Evolutionary conservation across 2,329 filamentous ascomycete genomes (phyloP).

Genomic region (Ascochyta clinopodiicola): DNA sequence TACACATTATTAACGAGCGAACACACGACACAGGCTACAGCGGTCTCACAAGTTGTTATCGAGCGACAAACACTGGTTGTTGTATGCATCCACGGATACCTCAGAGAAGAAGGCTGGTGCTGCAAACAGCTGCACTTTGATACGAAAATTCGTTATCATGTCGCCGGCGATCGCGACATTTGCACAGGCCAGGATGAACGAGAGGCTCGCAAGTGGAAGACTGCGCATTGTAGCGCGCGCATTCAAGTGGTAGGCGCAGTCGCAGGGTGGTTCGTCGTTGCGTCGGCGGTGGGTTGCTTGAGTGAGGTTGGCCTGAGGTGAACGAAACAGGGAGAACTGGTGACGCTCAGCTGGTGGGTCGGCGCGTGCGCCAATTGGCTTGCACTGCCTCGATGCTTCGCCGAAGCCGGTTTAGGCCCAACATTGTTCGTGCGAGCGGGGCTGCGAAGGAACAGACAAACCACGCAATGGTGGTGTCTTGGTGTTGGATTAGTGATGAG

Average conservation of each 20-base stretch:
- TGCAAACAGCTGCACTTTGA: conserved; percentile 46
- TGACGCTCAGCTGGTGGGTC: conserved; percentile 17
- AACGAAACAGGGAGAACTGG: conserved; percentile 8
- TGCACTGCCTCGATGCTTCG: conserved; percentile 14
- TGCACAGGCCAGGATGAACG: conserved; percentile 3
- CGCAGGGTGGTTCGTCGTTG: conserved; percentile 3
- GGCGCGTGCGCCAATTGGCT: conserved; percentile 13
- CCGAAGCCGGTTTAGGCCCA: conserved; percentile 9
- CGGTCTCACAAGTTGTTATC: conserved; percentile 41
- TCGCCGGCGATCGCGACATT: conserved; percentile 22
- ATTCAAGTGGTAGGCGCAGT: conserved; percentile 15
- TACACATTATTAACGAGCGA: conserved; percentile 15
- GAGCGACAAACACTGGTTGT: conserved; percentile 38
- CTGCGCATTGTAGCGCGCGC: conserved; percentile 20
- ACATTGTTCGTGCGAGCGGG: conserved; percentile 9
- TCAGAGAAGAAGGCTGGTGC: conserved; percentile 41
- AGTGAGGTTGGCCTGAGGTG: conserved; percentile 10
- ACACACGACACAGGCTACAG: background rate
- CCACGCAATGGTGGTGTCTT: background rate
- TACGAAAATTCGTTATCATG: conserved; percentile 30
- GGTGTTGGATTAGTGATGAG: background rate
- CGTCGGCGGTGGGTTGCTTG: conserved; percentile 8
- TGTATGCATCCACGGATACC: conserved; percentile 40
- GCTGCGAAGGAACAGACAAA: background rate
- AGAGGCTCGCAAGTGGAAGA: conserved; percentile 3